phyloP scores from a whole-genome alignment of 805 yeast genomes.

The Hyphopichia homilentoma region DNA sequence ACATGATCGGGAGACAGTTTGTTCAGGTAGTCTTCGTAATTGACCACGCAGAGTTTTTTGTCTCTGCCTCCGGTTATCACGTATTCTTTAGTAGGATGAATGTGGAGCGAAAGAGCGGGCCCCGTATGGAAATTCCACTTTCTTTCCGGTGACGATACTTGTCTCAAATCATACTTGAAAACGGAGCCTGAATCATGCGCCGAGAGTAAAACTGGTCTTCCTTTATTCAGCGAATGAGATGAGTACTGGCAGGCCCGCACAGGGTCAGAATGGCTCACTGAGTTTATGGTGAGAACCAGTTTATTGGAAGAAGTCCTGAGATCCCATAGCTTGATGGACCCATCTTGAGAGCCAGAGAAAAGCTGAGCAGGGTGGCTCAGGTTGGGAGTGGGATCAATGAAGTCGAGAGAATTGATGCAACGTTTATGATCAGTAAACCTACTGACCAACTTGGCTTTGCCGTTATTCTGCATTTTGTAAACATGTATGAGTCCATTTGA shows the following conservation, averaged over 20 bases:
- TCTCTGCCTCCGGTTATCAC: conserved; percentile 93
- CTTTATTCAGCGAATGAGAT: conserved; percentile 45
- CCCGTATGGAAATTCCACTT: conserved; percentile 87
- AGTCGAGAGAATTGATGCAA: conserved; percentile 40
- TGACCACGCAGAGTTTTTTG: conserved; percentile 76
- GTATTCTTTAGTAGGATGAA: conserved; percentile 82
- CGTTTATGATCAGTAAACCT: conserved; percentile 38
- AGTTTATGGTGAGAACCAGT: conserved; percentile 45
- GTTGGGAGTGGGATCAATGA: conserved; percentile 12
- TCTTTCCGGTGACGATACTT: conserved; percentile 54
- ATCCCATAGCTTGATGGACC: conserved; percentile 75
- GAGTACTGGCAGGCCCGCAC: conserved; percentile 53
- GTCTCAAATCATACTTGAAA: conserved; percentile 81
- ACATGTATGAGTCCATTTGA: conserved; percentile 33
- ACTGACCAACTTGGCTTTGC: conserved; percentile 25
- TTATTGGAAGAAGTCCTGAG: conserved; percentile 44
- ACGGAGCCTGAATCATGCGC: conserved; percentile 88
- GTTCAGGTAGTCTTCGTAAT: conserved; percentile 27
- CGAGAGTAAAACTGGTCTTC: conserved; percentile 53
- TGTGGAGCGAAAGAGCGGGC: conserved; percentile 82
- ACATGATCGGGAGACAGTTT: conserved; percentile 59
- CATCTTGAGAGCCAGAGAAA: conserved; percentile 72
- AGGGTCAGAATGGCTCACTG: conserved; percentile 67
- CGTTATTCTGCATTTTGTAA: conserved; percentile 28
- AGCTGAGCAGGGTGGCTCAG: conserved; percentile 17